Conservation (phyloP, 225 moss, liverwort and hornwort genomes). For the Climacium dendroides region DNA sequence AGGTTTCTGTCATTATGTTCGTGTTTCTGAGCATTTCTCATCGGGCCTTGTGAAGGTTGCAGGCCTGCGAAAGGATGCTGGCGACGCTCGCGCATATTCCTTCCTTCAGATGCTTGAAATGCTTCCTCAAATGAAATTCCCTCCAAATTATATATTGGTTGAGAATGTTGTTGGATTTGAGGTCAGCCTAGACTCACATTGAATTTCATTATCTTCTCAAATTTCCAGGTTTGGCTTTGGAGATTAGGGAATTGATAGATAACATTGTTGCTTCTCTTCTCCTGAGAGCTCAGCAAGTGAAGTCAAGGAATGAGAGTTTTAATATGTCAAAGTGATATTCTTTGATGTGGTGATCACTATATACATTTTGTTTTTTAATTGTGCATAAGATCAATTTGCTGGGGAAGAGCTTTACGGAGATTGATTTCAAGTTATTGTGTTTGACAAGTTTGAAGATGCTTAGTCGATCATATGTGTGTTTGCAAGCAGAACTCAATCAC, state of each 20-base stretch:
- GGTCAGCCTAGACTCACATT: slow-evolving; percentile 26
- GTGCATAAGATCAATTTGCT: neutral
- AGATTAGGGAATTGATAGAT: neutral
- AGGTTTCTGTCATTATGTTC: neutral
- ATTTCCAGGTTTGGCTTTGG: neutral
- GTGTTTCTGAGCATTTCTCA: slow-evolving; percentile 41
- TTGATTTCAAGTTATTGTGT: neutral
- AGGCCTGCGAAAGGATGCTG: slow-evolving; percentile 93
- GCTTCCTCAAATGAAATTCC: slow-evolving; percentile 68
- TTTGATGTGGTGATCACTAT: neutral
- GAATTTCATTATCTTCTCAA: neutral
- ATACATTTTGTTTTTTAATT: neutral
- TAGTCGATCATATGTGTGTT: neutral
- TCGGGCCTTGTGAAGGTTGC: slow-evolving; percentile 61
- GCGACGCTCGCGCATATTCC: slow-evolving; percentile 74
- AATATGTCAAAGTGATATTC: neutral
- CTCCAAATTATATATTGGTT: slow-evolving; percentile 65
- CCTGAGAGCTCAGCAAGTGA: neutral
- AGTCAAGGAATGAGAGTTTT: neutral
- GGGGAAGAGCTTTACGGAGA: neutral
- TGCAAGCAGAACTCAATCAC: slow-evolving; percentile 66
- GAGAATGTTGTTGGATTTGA: slow-evolving; percentile 99
- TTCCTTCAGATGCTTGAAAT: slow-evolving; percentile 83
- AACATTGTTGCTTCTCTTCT: neutral
- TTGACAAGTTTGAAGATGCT: neutral